These are phyloP conservation scores for Astrothelium subdiscretum DNA, from an alignment of 495 filamentous ascomycete genomes.

Conservation along the genomic window DNA sequence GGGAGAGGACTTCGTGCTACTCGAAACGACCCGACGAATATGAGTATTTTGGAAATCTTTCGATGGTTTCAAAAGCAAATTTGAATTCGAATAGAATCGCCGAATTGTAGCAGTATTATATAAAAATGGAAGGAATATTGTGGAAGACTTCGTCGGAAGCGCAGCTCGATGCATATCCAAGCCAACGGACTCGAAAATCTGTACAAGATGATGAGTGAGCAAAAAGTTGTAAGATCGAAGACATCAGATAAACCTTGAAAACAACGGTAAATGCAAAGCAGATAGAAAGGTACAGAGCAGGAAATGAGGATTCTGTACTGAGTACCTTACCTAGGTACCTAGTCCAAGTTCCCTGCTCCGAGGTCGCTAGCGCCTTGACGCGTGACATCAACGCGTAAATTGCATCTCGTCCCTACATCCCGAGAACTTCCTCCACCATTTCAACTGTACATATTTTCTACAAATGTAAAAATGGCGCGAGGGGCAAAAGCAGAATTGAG, in stretches of 20 bases:
- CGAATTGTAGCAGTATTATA: conserved; percentile 10
- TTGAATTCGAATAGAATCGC: not conserved
- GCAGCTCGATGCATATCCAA: no score
- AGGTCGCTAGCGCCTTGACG: not conserved
- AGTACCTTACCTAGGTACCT: no score
- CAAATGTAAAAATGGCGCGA: conserved; percentile 15
- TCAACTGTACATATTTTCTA: not conserved
- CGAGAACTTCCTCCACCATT: not conserved
- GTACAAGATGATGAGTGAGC: no score
- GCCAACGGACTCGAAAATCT: no score
- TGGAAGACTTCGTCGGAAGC: not conserved
- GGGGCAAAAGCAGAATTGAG: conserved; percentile 33
- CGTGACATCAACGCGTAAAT: not conserved
- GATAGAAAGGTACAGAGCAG: no score
- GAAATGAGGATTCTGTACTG: no score
- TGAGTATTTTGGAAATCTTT: not conserved
- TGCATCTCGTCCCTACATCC: not conserved
- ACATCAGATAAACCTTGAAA: not conserved
- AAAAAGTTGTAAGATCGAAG: no score
- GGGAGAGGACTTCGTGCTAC: not conserved
- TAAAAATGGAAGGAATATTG: conserved; percentile 3
- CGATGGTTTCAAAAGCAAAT: not conserved
- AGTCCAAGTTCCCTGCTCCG: no score
- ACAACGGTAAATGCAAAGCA: not conserved
- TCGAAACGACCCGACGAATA: not conserved